These are phyloP conservation scores for Calocera viscosa DNA, from an alignment of 768 basidiomycete genomes.

Conservation along the genomic window DNA sequence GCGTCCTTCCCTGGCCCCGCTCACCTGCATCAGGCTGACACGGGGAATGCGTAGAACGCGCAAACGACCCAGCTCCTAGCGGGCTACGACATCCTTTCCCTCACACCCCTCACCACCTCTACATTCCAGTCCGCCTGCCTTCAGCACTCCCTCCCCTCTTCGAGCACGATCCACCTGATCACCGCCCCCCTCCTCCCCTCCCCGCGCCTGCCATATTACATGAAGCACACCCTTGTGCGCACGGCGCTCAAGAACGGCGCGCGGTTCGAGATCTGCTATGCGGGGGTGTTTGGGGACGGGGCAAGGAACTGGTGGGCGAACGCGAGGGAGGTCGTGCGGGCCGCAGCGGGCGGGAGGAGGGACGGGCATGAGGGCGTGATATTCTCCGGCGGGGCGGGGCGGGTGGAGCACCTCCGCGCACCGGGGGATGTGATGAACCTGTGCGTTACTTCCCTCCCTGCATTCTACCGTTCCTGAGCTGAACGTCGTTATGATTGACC, in stretches of 20 bases:
- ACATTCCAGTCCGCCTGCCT: constrained; percentile 72
- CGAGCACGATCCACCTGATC: constrained; percentile 69
- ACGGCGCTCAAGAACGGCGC: constrained; percentile 72
- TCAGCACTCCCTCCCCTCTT: constrained; percentile 62
- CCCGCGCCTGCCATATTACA: constrained; percentile 63
- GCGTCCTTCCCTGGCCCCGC: constrained; percentile 18
- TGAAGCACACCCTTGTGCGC: constrained; percentile 73
- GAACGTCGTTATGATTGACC: not conserved
- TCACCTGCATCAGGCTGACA: not conserved
- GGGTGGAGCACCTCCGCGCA: constrained; percentile 50
- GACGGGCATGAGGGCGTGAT: constrained; percentile 42
- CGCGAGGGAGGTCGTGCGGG: constrained; percentile 61
- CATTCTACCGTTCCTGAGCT: not conserved
- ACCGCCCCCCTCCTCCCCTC: constrained; percentile 56
- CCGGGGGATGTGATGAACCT: constrained; percentile 66
- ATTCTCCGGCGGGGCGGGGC: constrained; percentile 54
- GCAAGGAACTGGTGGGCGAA: constrained; percentile 80
- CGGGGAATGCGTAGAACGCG: constrained; percentile 40
- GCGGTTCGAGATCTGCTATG: constrained; percentile 70
- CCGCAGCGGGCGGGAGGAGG: constrained; percentile 47
- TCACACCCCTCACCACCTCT: constrained; percentile 56
- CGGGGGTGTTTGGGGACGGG: constrained; percentile 56
- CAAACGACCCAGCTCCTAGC: constrained; percentile 50
- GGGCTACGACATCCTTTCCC: constrained; percentile 63
- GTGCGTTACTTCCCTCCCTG: constrained; percentile 32